Evolutionary conservation across 257 asterid genomes (phyloP).

Genomic region (Ophiorrhiza pumila): DNA sequence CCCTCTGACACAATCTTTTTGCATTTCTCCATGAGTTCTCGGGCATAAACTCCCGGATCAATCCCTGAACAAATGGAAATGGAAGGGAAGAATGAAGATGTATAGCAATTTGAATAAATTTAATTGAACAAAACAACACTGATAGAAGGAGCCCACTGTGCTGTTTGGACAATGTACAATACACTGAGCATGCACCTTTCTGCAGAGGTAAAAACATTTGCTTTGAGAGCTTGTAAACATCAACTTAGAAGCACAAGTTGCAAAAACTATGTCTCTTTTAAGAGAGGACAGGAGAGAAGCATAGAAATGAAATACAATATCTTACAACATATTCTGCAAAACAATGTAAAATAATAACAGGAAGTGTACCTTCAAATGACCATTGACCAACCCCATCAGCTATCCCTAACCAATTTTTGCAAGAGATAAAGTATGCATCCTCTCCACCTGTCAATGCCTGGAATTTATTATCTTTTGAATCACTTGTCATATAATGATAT

Average conservation of each 20-base stretch:
- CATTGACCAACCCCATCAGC: constrained; percentile 89
- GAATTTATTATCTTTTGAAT: constrained; percentile 56
- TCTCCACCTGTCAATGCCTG: constrained; percentile 99
- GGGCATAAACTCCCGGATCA: constrained; percentile 66
- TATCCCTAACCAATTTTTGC: constrained; percentile 76
- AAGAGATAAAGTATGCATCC: constrained; percentile 76
- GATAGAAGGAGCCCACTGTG: too few species aligned
- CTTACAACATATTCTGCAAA: neutral
- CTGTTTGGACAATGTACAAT: neutral
- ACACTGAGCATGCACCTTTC: neutral
- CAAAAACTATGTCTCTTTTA: neutral
- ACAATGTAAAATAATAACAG: neutral
- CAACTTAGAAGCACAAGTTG: neutral
- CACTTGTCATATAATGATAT: constrained; percentile 29
- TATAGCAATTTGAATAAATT: neutral
- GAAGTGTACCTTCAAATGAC: constrained; percentile 68
- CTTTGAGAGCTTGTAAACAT: neutral
- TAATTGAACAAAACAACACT: neutral
- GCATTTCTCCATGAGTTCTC: constrained; percentile 58
- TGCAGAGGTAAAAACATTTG: neutral
- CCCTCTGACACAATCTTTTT: constrained; percentile 41
- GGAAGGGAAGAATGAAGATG: neutral
- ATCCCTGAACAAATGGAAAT: constrained; percentile 40
- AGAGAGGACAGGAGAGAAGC: neutral
- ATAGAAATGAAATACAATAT: neutral